Evolutionary conservation across 2,329 filamentous ascomycete species (phyloP).

Genomic region (Calycina herbarum): DNA sequence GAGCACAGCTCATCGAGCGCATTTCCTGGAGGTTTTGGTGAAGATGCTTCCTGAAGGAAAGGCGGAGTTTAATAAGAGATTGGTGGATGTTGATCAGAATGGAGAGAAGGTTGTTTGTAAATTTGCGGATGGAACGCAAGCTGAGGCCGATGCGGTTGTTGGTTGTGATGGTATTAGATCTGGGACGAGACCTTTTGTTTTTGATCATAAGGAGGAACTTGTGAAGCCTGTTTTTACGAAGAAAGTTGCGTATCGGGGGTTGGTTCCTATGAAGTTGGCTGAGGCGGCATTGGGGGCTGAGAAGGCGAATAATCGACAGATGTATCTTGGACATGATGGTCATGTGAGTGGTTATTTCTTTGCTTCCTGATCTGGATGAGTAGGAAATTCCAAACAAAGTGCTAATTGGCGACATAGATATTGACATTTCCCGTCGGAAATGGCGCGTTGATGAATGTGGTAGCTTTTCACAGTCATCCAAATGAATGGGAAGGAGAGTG

Average conservation of each 20-base stretch:
- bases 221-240: slow-evolving; percentile 45
- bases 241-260: slow-evolving; percentile 59
- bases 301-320: slow-evolving; percentile 47
- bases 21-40: slow-evolving; percentile 44
- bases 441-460: slow-evolving; percentile 55
- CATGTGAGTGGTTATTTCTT: slow-evolving; percentile 55
- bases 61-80: slow-evolving; percentile 35
- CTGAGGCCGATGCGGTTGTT: slow-evolving; percentile 19
- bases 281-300: slow-evolving; percentile 46
- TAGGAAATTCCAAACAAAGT: background rate
- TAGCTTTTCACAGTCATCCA: slow-evolving; percentile 47
- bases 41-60: slow-evolving; percentile 38
- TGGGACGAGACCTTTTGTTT: slow-evolving; percentile 42
- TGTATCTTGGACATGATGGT: slow-evolving; percentile 47
- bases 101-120: slow-evolving; percentile 2
- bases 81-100: slow-evolving; percentile 25
- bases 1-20: slow-evolving; percentile 38
- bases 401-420: background rate
- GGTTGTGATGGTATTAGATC: slow-evolving; percentile 59
- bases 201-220: slow-evolving; percentile 8
- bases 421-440: slow-evolving; percentile 48
- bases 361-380: background rate
- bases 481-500: slow-evolving; percentile 41
- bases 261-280: slow-evolving; percentile 57
- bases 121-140: slow-evolving; percentile 17